A percentile compares a stretch with the other conserved stretches of the same genome.
phyloP scores from a whole-genome alignment of 2,329 filamentous ascomycete genomes.

The Diaporthe sp. region DNA sequence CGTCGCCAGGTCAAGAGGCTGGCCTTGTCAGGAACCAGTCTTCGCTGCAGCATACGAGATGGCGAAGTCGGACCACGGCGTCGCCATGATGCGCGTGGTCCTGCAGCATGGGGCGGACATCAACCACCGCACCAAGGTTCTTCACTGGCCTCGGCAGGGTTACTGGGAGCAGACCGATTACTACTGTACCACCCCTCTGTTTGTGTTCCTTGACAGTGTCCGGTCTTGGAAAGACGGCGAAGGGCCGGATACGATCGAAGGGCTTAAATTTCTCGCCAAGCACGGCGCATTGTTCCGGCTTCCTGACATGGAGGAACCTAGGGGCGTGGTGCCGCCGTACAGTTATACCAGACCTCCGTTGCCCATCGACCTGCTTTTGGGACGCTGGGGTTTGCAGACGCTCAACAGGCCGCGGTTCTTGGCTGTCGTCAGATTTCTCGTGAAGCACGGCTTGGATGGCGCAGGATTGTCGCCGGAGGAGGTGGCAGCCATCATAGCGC shows the following conservation, averaged over 20 bases:
- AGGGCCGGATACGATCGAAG: not conserved
- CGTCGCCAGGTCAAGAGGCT: not conserved
- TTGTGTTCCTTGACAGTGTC: constrained; percentile 11
- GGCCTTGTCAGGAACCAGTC: not conserved
- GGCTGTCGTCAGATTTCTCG: not conserved
- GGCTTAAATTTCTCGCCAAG: not conserved
- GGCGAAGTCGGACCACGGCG: not conserved
- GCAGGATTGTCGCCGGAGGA: not conserved
- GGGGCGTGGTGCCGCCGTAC: not conserved
- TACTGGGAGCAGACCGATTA: not conserved
- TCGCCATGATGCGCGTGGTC: not conserved
- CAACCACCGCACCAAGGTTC: not conserved
- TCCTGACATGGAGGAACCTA: not conserved
- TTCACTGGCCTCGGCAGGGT: not conserved
- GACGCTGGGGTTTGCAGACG: not conserved
- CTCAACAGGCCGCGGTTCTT: not conserved
- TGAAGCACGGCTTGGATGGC: not conserved
- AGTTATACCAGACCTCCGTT: not conserved
- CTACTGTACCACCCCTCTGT: not conserved
- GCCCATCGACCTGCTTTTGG: not conserved
- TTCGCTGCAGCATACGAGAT: not conserved
- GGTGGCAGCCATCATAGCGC: not conserved
- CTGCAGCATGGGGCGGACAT: constrained; percentile 8
- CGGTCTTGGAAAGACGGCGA: not conserved
- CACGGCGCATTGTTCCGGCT: not conserved